Percentiles rank a stretch among this genome's conserved stretches.
Conservation (phyloP, 768 basidiomycete species). For the Amanita rimosa region DNA sequence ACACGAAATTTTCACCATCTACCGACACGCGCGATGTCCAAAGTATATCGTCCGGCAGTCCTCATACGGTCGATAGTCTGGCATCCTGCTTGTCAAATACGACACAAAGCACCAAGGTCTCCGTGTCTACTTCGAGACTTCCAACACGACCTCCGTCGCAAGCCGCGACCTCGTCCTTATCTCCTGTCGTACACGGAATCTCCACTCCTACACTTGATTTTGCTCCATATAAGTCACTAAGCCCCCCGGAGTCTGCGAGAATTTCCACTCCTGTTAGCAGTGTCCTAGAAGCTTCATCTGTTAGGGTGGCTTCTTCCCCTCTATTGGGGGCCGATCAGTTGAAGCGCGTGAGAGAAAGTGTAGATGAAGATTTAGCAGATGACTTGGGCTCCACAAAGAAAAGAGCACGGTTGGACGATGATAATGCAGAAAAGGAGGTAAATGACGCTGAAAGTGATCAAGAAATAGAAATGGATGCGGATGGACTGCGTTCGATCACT, state of each 20-base stretch:
- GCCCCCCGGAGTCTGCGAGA: constrained; percentile 4
- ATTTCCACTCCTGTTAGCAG: constrained; percentile 7
- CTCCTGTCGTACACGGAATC: background rate
- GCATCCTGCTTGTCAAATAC: background rate
- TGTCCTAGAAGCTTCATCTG: background rate
- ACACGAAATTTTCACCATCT: background rate
- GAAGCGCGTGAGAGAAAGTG: constrained; percentile 6
- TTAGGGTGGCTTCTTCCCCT: constrained; percentile 4
- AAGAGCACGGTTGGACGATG: constrained; percentile 2
- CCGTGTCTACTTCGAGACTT: background rate
- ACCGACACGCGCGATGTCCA: background rate
- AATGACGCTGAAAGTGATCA: constrained; percentile 22
- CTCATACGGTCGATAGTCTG: background rate
- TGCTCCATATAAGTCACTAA: background rate
- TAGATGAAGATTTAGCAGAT: background rate
- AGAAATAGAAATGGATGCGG: constrained; percentile 25
- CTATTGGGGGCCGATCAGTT: constrained; percentile 4
- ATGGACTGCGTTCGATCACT: constrained; percentile 26
- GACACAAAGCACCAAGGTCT: background rate
- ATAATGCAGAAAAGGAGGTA: constrained; percentile 6
- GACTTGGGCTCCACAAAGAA: background rate
- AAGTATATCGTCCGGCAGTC: background rate
- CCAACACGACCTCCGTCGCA: background rate
- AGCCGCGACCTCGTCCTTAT: background rate
- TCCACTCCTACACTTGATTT: background rate